Percentiles rank a stretch among this genome's conserved stretches.
phyloP scores from a whole-genome alignment of 305 asterid species.

The Andrographis paniculata region DNA sequence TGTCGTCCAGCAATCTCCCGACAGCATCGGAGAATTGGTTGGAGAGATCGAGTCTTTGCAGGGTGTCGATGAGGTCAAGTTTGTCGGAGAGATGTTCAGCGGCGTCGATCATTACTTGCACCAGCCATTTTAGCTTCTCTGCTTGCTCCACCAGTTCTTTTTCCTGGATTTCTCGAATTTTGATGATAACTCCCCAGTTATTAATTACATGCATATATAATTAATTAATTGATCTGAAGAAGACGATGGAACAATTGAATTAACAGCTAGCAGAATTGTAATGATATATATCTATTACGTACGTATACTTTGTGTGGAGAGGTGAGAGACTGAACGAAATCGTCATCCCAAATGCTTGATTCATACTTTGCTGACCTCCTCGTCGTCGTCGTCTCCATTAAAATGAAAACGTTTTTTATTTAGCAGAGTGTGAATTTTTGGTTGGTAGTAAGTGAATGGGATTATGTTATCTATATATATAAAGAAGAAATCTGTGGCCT shows the following conservation, averaged over 20 bases:
- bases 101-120: background rate
- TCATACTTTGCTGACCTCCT: constrained; percentile 21
- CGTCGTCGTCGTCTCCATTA: background rate
- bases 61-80: constrained; percentile 34
- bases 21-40: constrained; percentile 31
- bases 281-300: constrained; percentile 2
- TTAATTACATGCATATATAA: background rate
- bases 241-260: no score
- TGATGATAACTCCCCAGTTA: background rate
- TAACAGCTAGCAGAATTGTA: no score
- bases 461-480: no score
- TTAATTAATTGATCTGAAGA: no score
- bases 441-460: no score
- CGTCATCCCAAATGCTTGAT: constrained; percentile 18
- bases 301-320: no score
- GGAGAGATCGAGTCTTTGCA: constrained; percentile 44
- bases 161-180: constrained; percentile 20
- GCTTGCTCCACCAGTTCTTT: constrained; percentile 17
- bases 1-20: constrained; percentile 14
- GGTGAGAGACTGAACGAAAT: constrained; percentile 13
- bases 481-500: no score
- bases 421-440: no score
- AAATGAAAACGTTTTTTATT: no score
- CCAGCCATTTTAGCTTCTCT: constrained; percentile 18
- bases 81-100: constrained; percentile 15